Conservation (phyloP, 495 filamentous ascomycete species). For the Hypoxylon perforatum region DNA sequence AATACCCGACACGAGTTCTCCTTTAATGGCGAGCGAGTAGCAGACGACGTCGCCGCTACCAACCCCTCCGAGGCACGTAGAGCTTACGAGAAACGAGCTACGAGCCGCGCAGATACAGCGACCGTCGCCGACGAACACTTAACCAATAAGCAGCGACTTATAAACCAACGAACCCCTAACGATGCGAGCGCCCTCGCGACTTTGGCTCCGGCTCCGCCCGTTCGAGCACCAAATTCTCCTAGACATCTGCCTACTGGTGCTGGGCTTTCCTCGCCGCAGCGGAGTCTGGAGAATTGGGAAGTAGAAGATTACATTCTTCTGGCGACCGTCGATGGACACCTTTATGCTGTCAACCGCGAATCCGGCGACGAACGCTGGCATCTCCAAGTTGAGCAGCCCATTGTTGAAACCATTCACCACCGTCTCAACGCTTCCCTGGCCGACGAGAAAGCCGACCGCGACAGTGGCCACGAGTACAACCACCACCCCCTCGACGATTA, state of each 20-base stretch:
- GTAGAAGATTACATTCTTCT: constrained; percentile 99
- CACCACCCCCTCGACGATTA: constrained; percentile 78
- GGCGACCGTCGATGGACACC: constrained; percentile 97
- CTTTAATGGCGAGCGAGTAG: constrained; percentile 37
- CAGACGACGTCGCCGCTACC: constrained; percentile 40
- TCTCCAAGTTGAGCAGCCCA: constrained; percentile 81
- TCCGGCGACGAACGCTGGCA: constrained; percentile 86
- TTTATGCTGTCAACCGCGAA: constrained; percentile 91
- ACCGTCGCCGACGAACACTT: constrained; percentile 8
- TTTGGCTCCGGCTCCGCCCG: constrained; percentile 89
- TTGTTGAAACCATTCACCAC: constrained; percentile 91
- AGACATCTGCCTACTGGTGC: constrained; percentile 68
- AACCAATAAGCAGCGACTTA: constrained; percentile 52
- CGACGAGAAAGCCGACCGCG: constrained; percentile 56
- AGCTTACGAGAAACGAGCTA: constrained; percentile 24
- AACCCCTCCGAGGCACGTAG: constrained; percentile 40
- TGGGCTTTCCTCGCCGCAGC: constrained; percentile 82
- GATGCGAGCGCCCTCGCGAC: constrained; percentile 95
- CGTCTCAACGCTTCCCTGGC: constrained; percentile 72
- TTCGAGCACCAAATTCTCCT: constrained; percentile 82
- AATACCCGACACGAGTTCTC: constrained; percentile 45
- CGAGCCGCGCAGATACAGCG: constrained; percentile 31
- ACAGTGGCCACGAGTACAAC: constrained; percentile 20
- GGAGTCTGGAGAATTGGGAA: constrained; percentile 97
- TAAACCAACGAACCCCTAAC: constrained; percentile 61